These are phyloP conservation scores for Linum lewisii DNA, from an alignment of 345 rosid species.

Conservation along the genomic window DNA sequence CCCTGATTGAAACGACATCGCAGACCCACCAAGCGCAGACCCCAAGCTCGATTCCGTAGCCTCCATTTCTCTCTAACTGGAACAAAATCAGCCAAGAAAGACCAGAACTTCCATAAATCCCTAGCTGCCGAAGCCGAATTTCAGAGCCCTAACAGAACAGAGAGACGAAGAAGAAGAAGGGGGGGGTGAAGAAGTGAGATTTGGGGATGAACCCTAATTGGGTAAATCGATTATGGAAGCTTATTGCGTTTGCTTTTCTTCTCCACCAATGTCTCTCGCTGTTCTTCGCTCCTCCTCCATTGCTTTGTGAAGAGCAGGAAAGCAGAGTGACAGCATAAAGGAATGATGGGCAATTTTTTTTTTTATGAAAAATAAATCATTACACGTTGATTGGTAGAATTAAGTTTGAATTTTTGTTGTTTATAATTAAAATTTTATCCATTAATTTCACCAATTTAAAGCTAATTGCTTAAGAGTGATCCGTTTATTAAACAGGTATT, in stretches of 20 bases:
- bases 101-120: too few species aligned
- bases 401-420: constrained; percentile 13
- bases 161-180: not conserved
- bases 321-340: not conserved
- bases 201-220: constrained; percentile 9
- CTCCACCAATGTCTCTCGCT: not conserved
- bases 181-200: not conserved
- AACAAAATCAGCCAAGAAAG: too few species aligned
- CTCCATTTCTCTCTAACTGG: constrained; percentile 26
- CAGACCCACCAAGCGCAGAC: constrained; percentile 40
- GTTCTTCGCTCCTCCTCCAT: constrained; percentile 1
- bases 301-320: not conserved
- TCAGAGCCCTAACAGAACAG: too few species aligned
- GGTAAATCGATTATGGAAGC: constrained; percentile 5
- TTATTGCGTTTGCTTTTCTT: not conserved
- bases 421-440: too few species aligned
- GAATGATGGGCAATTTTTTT: not conserved
- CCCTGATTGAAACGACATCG: constrained; percentile 49
- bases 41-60: constrained; percentile 55
- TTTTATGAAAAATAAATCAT: not conserved
- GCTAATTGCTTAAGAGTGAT: too few species aligned
- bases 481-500: too few species aligned
- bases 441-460: too few species aligned
- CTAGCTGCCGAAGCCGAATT: too few species aligned
- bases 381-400: constrained; percentile 1